These are phyloP conservation scores for Marvania coccoides DNA, from an alignment of 139 green algal genomes.

Conservation along the genomic window DNA sequence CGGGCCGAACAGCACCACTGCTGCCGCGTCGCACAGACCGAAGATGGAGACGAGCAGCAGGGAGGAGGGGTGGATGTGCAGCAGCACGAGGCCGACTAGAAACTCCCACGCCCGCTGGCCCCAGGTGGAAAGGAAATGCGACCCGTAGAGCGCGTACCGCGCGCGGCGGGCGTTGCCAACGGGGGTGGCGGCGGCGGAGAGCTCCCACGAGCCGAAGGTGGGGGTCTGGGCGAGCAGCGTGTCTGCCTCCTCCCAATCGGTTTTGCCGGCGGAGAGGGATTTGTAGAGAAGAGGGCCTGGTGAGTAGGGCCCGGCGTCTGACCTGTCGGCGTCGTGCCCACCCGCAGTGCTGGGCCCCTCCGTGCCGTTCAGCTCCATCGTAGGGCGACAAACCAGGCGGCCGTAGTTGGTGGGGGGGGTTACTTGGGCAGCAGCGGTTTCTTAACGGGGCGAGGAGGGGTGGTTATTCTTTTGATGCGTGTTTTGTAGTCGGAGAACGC, in stretches of 20 bases:
- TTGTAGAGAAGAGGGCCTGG: not conserved
- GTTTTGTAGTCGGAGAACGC: no score
- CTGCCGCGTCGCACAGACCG: slow-evolving; percentile 46
- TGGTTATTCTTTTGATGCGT: no score
- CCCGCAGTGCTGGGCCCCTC: not conserved
- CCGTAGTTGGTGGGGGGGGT: no score
- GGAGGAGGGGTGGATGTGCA: slow-evolving; percentile 43
- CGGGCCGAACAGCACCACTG: slow-evolving; percentile 18
- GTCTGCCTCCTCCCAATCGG: not conserved
- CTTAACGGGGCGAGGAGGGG: no score
- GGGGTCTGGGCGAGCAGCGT: not conserved
- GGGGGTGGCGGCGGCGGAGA: not conserved
- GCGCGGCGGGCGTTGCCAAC: not conserved
- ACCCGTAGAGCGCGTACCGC: slow-evolving; percentile 7
- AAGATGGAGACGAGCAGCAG: slow-evolving; percentile 50
- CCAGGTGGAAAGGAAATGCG: slow-evolving; percentile 39
- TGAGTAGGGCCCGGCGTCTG: not conserved
- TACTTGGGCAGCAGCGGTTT: no score
- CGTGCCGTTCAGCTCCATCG: not conserved
- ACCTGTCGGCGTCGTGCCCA: not conserved
- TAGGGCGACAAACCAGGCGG: not conserved
- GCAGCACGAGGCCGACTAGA: slow-evolving; percentile 45
- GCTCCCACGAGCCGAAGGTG: not conserved
- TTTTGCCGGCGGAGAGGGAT: not conserved
- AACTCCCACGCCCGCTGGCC: slow-evolving; percentile 59